Evolutionary conservation across 306 rosid genomes (phyloP).

Genomic region (Ceratonia siliqua): DNA sequence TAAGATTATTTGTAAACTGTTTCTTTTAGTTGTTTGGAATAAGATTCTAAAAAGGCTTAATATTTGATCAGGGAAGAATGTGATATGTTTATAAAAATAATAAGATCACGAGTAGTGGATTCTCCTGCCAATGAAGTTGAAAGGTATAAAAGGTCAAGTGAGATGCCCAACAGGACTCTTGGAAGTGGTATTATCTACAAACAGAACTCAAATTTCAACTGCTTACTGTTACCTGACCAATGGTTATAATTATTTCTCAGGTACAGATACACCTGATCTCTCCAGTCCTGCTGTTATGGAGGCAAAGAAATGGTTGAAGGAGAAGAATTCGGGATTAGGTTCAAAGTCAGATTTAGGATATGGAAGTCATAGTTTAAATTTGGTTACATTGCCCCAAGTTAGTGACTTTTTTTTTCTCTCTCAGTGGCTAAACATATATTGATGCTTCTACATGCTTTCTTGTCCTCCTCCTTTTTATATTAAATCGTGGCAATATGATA

Average conservation of each 20-base stretch:
- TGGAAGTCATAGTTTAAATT: conserved; percentile 50
- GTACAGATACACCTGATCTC: conserved; percentile 49
- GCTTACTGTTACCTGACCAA: conserved; percentile 17
- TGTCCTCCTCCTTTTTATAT: background rate
- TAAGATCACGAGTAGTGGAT: conserved; percentile 75
- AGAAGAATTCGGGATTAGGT: conserved; percentile 66
- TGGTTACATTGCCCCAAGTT: conserved; percentile 48
- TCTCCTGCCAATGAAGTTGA: conserved; percentile 42
- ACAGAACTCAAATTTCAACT: conserved; percentile 22
- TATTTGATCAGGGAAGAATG: conserved; percentile 83
- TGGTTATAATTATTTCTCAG: conserved; percentile 37
- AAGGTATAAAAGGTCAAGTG: conserved; percentile 45
- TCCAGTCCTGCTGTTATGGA: conserved; percentile 69
- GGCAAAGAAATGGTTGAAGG: conserved; percentile 83
- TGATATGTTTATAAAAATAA: conserved; percentile 59
- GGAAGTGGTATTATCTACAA: conserved; percentile 42
- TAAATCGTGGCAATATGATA: conserved; percentile 17
- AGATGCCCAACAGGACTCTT: conserved; percentile 42
- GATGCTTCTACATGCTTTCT: conserved; percentile 7
- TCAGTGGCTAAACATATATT: background rate
- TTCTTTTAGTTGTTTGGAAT: conserved; percentile 24
- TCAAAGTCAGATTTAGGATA: conserved; percentile 53
- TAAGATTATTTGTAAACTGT: conserved; percentile 15
- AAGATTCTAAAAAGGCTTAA: conserved; percentile 31
- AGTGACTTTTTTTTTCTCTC: conserved; percentile 39